Evolutionary conservation across 163 green algal species (phyloP), one percentile per base, ranked within the genome.

Genomic region (Coccomyxa subellipsoidea): DNA sequence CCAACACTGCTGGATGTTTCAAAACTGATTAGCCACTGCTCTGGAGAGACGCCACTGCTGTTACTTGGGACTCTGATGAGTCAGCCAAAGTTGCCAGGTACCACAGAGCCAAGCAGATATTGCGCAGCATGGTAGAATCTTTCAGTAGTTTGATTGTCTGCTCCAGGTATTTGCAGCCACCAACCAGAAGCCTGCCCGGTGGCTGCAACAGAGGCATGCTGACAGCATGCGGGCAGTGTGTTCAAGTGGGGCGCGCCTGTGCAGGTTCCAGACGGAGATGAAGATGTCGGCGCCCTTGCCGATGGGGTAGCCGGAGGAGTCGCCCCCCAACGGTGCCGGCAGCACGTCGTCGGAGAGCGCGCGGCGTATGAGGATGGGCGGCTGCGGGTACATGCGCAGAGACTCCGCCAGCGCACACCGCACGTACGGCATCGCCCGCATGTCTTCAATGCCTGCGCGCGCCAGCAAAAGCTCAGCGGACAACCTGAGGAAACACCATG

Each of bases 261-360:
- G 96, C 66, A 99, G 90, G 87, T 98, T 98, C 95, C 95, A 99
- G 32, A 95, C 91, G 32, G 92, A 97, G 78, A 99, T 98, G 91
- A 99, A 99, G 27, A 99, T 86, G 90, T 99, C 96, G 7, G 93
- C 92, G 35, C 96, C 96, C 84, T 93, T 94, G 80, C 91, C 91
- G 47, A 98, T 95, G 79, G 92, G 94, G 88, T 95, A 97, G 39
- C 92, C 92, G 25, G 81, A 82, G 54, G 89, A 89, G 81, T 92
- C 89, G 8, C 93, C 92, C n/a, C 88, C 87, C 36, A 94, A 85
- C 0, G 89, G 87, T 0, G 89, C 40, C 0, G 95, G 95, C 81
- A 98, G 91, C 37, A 87, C 88, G 83, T 98, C 96, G 23, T 94
- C 88, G 8, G 77, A 89, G 31, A 99, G 87, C 0, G 96, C 89